Conservation (phyloP, 768 basidiomycete species). For the Serendipita indica region DNA sequence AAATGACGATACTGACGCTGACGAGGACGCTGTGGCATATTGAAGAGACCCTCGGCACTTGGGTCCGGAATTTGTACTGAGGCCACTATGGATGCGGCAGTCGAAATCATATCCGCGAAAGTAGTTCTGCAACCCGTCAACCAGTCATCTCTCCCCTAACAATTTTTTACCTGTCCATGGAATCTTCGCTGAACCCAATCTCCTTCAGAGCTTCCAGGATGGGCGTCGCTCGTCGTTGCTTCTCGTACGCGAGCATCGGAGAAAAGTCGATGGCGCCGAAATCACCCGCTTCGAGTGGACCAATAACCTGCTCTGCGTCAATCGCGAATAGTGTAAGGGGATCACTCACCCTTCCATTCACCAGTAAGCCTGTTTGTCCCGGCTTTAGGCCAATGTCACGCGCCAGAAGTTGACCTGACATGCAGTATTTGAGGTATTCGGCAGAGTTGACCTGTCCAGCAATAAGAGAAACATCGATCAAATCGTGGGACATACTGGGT, state of each 20-base stretch:
- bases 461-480: not conserved
- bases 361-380: slow-evolving; percentile 47
- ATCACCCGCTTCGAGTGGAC: slow-evolving; percentile 44
- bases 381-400: slow-evolving; percentile 43
- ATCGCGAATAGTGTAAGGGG: not conserved
- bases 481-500: not conserved
- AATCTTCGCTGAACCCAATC: slow-evolving; percentile 28
- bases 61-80: slow-evolving; percentile 57
- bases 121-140: slow-evolving; percentile 32
- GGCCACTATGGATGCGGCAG: slow-evolving; percentile 57
- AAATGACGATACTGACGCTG: slow-evolving; percentile 45
- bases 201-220: slow-evolving; percentile 50
- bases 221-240: slow-evolving; percentile 50
- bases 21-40: slow-evolving; percentile 44
- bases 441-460: not conserved
- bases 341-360: slow-evolving; percentile 68
- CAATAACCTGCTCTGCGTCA: slow-evolving; percentile 43
- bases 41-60: slow-evolving; percentile 58
- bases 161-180: slow-evolving; percentile 28
- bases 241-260: slow-evolving; percentile 58
- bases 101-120: slow-evolving; percentile 45
- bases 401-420: slow-evolving; percentile 31
- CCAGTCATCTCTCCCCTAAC: too few relatives aligned
- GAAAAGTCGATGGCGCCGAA: slow-evolving; percentile 62
- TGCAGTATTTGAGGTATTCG: not conserved